Base-by-base conservation (phyloP, 129 eudicot genomes). In the Silybum marianum region DNA sequence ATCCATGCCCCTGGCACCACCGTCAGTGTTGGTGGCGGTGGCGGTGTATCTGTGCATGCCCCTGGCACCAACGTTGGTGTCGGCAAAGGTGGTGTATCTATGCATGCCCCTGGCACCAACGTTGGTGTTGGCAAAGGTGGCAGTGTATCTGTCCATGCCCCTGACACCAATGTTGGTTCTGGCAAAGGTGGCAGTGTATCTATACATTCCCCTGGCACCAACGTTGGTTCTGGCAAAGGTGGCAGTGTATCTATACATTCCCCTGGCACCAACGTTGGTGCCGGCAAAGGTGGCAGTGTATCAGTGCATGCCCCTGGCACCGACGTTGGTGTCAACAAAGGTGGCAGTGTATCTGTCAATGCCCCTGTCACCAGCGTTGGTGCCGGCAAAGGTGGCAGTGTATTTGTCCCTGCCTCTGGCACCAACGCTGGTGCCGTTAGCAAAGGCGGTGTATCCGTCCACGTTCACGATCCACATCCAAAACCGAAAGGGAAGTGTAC, bases 91-190 rank as follows among this genome's bases (percentile, higher is more conserved):
- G 81, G 86, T 2, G 91, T 85, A 2, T 71, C 70, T 8, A 86
- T 84, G n/a, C 71, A 76, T 40, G 46, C 77, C 42, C 78, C 91
- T n/a, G 84, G 85, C 65, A 80, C 84, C 32, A 68, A 71, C 14
- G 87, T 88, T 4, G 82, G 80, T 9, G 85, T 76, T 22, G 84
- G 89, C 3, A 85, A 78, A 71, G 84, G 82, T 3, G 90, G 54
- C 13, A 2, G 86, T 2, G 88, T 85, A 2, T 51, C 51, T 8
- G 87, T 84, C 19, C 71, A 76, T 40, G 36, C 77, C 42, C 78
- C 91, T 12, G 84, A 84, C 63, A 80, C 84, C 30, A 68, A 71
- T 9, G 87, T 88, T 3, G 82, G 79, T 9, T 83, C 72, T 18
- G 84, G 89, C 2, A 85, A 78, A 71, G 84, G 81, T 3, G 90